These are phyloP conservation scores for Alternaria novae-zelandiae DNA, from an alignment of 2,329 filamentous ascomycete species.

Conservation along the genomic window DNA sequence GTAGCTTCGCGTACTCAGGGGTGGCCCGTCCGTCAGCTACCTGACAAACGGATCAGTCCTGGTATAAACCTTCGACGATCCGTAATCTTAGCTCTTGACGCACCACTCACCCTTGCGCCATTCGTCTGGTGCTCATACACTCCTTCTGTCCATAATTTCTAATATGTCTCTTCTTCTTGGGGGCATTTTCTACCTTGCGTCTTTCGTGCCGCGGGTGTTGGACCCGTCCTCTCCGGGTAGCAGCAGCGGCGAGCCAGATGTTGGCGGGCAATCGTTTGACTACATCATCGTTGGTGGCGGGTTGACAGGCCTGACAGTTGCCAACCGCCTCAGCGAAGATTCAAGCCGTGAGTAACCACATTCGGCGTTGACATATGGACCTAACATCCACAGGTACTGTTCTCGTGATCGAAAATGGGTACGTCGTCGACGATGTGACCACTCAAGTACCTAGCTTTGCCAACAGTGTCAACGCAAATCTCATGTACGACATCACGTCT, in stretches of 20 bases:
- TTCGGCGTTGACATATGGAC: not conserved
- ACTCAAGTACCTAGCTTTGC: slow-evolving; percentile 30
- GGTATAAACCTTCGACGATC: slow-evolving; percentile 6
- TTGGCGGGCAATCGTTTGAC: slow-evolving; percentile 33
- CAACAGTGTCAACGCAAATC: slow-evolving; percentile 26
- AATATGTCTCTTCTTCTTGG: slow-evolving; percentile 18
- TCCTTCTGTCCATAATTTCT: not conserved
- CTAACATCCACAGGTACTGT: slow-evolving; percentile 28
- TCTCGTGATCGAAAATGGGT: slow-evolving; percentile 37
- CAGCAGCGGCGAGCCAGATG: slow-evolving; percentile 14
- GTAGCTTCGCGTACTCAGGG: slow-evolving; percentile 2
- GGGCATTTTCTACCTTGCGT: slow-evolving; percentile 19
- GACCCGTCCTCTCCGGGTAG: not conserved
- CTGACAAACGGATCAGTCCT: not conserved
- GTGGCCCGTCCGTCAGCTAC: not conserved
- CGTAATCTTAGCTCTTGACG: not conserved
- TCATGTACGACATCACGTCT: slow-evolving; percentile 36
- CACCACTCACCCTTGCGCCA: not conserved
- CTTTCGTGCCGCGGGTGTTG: slow-evolving; percentile 21
- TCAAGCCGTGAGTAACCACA: slow-evolving; percentile 16
- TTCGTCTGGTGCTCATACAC: slow-evolving; percentile 1
- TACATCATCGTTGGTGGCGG: slow-evolving; percentile 44
- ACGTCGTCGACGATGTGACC: slow-evolving; percentile 27
- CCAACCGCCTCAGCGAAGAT: slow-evolving; percentile 40
- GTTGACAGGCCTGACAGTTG: slow-evolving; percentile 38